A percentile compares a stretch with the other conserved stretches of the same genome.
phyloP scores from a whole-genome alignment of 345 rosid species.

The Dipteronia sinensis region DNA sequence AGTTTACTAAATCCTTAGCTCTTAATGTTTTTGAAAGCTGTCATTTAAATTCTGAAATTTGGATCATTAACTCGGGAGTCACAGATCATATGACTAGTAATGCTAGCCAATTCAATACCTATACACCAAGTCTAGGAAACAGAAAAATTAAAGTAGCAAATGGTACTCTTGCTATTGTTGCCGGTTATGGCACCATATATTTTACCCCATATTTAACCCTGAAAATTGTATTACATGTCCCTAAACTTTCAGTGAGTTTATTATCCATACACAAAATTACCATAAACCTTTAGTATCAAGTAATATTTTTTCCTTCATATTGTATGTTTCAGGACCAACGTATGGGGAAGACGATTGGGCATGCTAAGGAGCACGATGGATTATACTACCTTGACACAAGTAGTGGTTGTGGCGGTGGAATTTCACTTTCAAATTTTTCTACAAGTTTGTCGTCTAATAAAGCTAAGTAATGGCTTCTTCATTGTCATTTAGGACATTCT shows the following conservation, averaged over 20 bases:
- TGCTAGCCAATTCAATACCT: neutral
- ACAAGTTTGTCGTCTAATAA: neutral
- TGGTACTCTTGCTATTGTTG: neutral
- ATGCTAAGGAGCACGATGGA: neutral
- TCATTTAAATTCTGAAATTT: too few relatives aligned
- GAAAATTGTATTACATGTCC: neutral
- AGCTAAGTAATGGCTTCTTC: neutral
- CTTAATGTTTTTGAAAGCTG: too few relatives aligned
- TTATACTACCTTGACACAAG: neutral
- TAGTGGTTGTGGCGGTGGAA: neutral
- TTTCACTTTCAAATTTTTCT: neutral
- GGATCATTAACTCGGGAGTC: too few relatives aligned
- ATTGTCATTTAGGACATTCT: neutral
- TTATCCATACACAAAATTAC: neutral
- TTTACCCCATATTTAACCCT: neutral
- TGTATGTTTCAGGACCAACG: neutral
- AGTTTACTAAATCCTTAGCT: too few relatives aligned
- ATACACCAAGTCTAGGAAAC: neutral
- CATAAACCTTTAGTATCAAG: neutral
- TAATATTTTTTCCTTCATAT: neutral
- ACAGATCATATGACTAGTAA: too few relatives aligned
- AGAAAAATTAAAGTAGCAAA: neutral
- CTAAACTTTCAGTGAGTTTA: neutral
- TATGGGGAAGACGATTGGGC: constrained; percentile 2
- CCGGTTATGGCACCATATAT: neutral